Base-by-base conservation (phyloP, 2,329 filamentous ascomycete species). In the Coniochaeta sp. region DNA sequence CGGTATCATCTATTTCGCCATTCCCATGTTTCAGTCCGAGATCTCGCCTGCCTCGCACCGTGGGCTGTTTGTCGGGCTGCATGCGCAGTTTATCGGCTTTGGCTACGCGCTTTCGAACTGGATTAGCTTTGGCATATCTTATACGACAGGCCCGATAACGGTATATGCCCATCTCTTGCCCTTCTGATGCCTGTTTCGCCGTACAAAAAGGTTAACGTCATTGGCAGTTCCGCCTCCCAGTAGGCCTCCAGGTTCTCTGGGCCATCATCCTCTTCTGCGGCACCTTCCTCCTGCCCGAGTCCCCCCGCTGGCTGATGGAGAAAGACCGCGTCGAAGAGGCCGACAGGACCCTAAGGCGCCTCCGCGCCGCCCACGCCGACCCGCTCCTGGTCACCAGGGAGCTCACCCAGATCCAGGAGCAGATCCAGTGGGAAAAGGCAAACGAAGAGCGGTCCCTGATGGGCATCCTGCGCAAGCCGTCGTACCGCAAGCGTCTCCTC, bases 151-250 rank as follows among this genome's bases (percentile, higher is more conserved):
- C n/a, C n/a, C n/a, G n/a, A n/a, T n/a, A n/a, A n/a, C n/a, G n/a
- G n/a, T n/a, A n/a, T n/a, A n/a, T 32, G 14, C 46, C 18, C n/a
- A 16, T 31, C 28, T 48, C 26, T 22, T 46, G 22, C 7, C 33
- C n/a, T 38, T 38, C 14, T n/a, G 6, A 6, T 38, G 61, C 0
- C 57, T 63, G 0, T 64, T 71, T 6, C n/a, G n/a, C n/a, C n/a
- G n/a, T n/a, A n/a, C n/a, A n/a, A n/a, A n/a, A n/a, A n/a, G n/a
- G n/a, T n/a, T n/a, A n/a, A n/a, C n/a, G n/a, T n/a, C n/a, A n/a
- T n/a, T n/a, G n/a, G n/a, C 65, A 67, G 16, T 74, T 71, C 71
- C 67, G 72, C 2, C 69, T 75, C 40, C 72, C 72, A 0, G 65
- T 75, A 12, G 65, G 64, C 6, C 65, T 74, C 12, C 72, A 75